Conservation (phyloP, 2,329 filamentous ascomycete genomes). For the Geosmithia putterillii region DNA sequence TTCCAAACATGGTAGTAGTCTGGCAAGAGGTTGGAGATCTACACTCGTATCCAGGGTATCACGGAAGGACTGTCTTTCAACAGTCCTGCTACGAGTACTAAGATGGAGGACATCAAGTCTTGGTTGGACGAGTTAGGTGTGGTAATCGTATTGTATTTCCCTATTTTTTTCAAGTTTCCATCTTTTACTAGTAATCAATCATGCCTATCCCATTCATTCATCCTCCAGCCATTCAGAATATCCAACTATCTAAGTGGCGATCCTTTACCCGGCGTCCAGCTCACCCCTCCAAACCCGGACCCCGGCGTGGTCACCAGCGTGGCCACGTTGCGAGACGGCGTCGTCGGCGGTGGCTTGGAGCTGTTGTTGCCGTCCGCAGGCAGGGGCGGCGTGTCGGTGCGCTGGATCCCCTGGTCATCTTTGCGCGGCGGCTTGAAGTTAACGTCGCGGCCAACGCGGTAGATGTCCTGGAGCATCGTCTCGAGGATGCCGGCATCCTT, state of each 20-base stretch:
- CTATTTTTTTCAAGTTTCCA: too few species aligned
- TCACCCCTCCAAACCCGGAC: constrained; percentile 23
- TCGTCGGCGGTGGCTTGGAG: constrained; percentile 22
- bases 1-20: too few species aligned
- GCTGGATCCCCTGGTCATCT: constrained; percentile 28
- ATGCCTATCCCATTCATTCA: neutral
- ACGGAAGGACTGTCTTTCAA: too few species aligned
- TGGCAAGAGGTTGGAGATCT: too few species aligned
- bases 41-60: too few species aligned
- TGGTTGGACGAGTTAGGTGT: too few species aligned
- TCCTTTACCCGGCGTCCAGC: constrained; percentile 34
- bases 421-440: constrained; percentile 39
- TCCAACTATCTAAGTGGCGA: constrained; percentile 17
- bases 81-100: too few species aligned
- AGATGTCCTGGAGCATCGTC: constrained; percentile 77
- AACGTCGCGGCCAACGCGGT: constrained; percentile 37
- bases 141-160: too few species aligned
- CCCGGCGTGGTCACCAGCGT: constrained; percentile 16
- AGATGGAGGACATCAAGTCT: too few species aligned
- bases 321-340: constrained; percentile 26
- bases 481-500: constrained; percentile 75
- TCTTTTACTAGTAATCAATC: too few species aligned
- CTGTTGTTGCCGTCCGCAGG: constrained; percentile 20
- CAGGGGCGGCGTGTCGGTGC: constrained; percentile 43
- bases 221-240: neutral